Evolutionary conservation across 1,284 basidiomycete genomes (phyloP).

Genomic region (Heliocybe sulcata): DNA sequence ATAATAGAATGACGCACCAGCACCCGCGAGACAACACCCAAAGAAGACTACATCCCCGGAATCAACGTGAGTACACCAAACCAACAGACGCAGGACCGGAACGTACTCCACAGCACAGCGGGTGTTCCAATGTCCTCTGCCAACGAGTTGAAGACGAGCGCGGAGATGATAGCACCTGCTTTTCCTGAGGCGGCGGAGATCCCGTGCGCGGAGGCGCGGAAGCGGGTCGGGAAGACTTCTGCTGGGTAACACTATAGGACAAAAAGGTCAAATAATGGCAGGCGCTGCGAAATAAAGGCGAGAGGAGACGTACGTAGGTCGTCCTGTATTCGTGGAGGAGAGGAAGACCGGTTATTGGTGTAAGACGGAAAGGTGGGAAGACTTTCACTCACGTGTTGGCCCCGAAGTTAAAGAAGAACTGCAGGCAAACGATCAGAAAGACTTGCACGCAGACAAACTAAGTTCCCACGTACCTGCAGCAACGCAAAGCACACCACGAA

Average conservation of each 20-base stretch:
- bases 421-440: neutral
- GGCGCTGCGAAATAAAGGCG: neutral
- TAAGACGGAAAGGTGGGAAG: neutral
- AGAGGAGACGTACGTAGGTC: neutral
- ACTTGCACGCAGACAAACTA: neutral
- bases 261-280: neutral
- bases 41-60: slow-evolving; percentile 41
- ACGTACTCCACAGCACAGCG: slow-evolving; percentile 56
- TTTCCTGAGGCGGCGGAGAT: slow-evolving; percentile 77
- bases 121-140: slow-evolving; percentile 60
- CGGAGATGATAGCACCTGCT: slow-evolving; percentile 76
- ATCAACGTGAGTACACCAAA: slow-evolving; percentile 17
- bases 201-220: slow-evolving; percentile 76
- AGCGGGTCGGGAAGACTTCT: slow-evolving; percentile 85
- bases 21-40: slow-evolving; percentile 51
- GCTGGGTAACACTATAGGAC: slow-evolving; percentile 50
- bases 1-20: slow-evolving; percentile 10
- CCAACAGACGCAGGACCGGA: slow-evolving; percentile 23
- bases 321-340: neutral
- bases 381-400: slow-evolving; percentile 59
- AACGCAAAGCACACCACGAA: slow-evolving; percentile 71
- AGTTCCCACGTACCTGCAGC: slow-evolving; percentile 17
- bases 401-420: slow-evolving; percentile 80
- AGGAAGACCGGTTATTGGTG: neutral
- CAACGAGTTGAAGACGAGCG: slow-evolving; percentile 72